Percentiles rank a stretch among this genome's conserved stretches.
Evolutionary conservation across 1,284 basidiomycete species (phyloP).

Genomic region (Sutorius eximius): DNA sequence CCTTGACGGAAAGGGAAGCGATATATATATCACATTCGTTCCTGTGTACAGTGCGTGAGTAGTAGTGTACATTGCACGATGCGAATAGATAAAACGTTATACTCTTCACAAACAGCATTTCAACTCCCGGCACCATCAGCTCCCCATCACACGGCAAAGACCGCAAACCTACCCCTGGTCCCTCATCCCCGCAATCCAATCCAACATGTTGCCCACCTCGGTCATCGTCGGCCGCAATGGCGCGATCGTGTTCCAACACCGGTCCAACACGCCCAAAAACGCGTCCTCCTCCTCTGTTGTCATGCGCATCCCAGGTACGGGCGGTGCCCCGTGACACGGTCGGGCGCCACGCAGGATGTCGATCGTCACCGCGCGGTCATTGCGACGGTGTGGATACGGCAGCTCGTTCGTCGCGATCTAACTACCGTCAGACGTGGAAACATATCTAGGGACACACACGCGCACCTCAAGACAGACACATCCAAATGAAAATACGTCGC

Average conservation of each 20-base stretch:
- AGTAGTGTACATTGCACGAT: not conserved
- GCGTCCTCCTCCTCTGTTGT: constrained; percentile 18
- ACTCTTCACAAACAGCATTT: not conserved
- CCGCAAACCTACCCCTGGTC: not conserved
- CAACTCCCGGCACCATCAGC: too few species aligned
- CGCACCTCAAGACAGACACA: constrained; percentile 56
- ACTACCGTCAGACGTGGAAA: not conserved
- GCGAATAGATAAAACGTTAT: not conserved
- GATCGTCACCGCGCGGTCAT: constrained; percentile 53
- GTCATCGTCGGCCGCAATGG: constrained; percentile 32
- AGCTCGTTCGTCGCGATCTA: constrained; percentile 51
- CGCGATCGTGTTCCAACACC: constrained; percentile 42
- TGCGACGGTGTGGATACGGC: constrained; percentile 51
- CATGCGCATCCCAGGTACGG: constrained; percentile 20
- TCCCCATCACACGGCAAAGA: not conserved
- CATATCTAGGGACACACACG: not conserved
- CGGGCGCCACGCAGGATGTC: constrained; percentile 52
- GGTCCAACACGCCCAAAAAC: constrained; percentile 43
- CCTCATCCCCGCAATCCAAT: not conserved
- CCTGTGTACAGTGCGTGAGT: too few species aligned
- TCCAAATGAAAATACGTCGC: constrained; percentile 58
- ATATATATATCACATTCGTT: not conserved
- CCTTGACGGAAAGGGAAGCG: not conserved
- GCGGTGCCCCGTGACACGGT: constrained; percentile 38
- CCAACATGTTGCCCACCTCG: constrained; percentile 22